A percentile compares a stretch with the other conserved stretches of the same genome.
Conservation (phyloP, 2,329 filamentous ascomycete species). For the Dryadomyces quercus-mongolicae region DNA sequence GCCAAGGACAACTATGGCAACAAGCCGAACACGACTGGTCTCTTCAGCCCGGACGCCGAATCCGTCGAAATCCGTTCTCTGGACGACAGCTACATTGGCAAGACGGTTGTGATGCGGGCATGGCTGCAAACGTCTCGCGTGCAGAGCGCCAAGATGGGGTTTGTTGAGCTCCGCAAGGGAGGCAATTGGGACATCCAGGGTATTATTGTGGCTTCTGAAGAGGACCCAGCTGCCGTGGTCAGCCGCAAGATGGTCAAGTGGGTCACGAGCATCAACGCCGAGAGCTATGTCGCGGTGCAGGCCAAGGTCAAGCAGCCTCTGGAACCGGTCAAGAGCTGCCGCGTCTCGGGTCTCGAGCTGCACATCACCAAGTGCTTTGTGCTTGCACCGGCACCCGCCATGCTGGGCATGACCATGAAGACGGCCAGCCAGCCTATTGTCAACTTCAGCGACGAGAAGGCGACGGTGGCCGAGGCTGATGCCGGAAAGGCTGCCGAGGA, state of each 20-base stretch:
- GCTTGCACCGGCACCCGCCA: constrained; percentile 49
- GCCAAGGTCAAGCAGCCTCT: constrained; percentile 70
- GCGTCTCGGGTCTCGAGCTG: constrained; percentile 68
- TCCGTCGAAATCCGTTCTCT: constrained; percentile 51
- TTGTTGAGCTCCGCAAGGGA: constrained; percentile 73
- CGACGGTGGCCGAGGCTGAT: constrained; percentile 29
- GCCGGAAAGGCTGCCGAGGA: constrained; percentile 20
- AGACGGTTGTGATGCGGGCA: constrained; percentile 63
- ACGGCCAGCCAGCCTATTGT: constrained; percentile 41
- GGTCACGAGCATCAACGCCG: constrained; percentile 59
- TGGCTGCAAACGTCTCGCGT: constrained; percentile 80
- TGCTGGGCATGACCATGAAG: constrained; percentile 45
- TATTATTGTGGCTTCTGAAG: constrained; percentile 50
- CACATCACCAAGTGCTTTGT: constrained; percentile 80
- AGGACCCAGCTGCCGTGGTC: constrained; percentile 51
- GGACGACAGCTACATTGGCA: constrained; percentile 51
- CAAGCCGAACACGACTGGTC: constrained; percentile 13
- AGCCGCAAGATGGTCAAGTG: constrained; percentile 93
- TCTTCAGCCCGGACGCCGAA: constrained; percentile 35
- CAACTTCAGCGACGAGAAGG: constrained; percentile 41
- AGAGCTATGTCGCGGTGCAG: constrained; percentile 74
- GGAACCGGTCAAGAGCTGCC: constrained; percentile 80
- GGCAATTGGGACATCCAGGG: constrained; percentile 70
- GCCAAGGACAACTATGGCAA: constrained; percentile 69
- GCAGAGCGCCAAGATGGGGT: constrained; percentile 84